Evolutionary conservation across 257 asterid genomes (phyloP).

Genomic region (Solanum pennellii): DNA sequence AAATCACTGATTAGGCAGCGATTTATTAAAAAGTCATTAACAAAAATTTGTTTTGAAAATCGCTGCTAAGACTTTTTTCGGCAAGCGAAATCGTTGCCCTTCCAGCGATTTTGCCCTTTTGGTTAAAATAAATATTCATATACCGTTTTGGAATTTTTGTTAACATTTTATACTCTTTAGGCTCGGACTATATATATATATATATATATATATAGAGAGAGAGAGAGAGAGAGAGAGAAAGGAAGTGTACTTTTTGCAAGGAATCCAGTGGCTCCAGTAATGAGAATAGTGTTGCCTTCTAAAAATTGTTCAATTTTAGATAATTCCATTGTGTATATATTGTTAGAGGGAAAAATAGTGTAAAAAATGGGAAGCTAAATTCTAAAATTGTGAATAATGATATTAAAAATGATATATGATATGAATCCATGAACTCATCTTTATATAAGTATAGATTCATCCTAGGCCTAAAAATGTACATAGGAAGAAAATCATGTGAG

Average conservation of each 20-base stretch:
- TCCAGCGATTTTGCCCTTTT: too few relatives aligned
- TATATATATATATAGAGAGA: neutral
- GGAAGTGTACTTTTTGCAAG: slow-evolving; percentile 28
- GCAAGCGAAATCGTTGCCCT: too few relatives aligned
- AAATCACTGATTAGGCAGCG: too few relatives aligned
- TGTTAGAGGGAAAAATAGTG: neutral
- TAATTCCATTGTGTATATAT: slow-evolving; percentile 16
- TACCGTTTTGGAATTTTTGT: too few relatives aligned
- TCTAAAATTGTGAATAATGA: neutral
- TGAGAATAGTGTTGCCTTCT: slow-evolving; percentile 38
- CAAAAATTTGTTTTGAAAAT: too few relatives aligned
- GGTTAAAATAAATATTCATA: too few relatives aligned
- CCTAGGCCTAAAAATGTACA: neutral
- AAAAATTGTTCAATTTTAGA: slow-evolving; percentile 16
- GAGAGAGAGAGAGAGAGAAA: neutral
- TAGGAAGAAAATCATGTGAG: neutral
- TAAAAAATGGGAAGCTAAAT: neutral
- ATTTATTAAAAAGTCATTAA: too few relatives aligned
- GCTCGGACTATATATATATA: too few relatives aligned
- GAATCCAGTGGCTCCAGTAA: slow-evolving; percentile 56
- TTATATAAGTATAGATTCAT: neutral
- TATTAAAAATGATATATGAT: neutral
- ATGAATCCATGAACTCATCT: neutral
- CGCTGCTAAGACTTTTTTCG: too few relatives aligned
- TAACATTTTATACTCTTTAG: too few relatives aligned